Conservation (phyloP, 2,329 filamentous ascomycete species). For the Aspergillus flavus region DNA sequence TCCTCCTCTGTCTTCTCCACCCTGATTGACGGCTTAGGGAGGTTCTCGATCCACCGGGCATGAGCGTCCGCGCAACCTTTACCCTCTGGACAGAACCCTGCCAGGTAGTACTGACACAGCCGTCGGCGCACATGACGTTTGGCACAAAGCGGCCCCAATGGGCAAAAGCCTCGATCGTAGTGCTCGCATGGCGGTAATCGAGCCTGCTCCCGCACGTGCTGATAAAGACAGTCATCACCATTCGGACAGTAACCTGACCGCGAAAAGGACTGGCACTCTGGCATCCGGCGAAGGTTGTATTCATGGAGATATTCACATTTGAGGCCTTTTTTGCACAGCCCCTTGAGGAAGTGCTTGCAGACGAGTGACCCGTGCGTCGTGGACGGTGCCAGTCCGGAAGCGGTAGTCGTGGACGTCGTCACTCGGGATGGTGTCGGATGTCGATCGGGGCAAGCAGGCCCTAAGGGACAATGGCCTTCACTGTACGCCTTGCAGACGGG, state of each 20-base stretch:
- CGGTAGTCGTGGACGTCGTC: slow-evolving; percentile 47
- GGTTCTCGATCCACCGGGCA: slow-evolving; percentile 72
- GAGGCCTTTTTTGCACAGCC: slow-evolving; percentile 96
- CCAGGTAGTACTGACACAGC: slow-evolving; percentile 82
- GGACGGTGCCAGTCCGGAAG: slow-evolving; percentile 43
- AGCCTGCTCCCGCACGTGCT: slow-evolving; percentile 82
- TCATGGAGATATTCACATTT: slow-evolving; percentile 97
- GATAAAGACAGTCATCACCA: slow-evolving; percentile 92
- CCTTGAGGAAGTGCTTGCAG: slow-evolving; percentile 98
- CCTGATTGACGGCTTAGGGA: slow-evolving; percentile 60
- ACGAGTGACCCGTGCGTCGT: slow-evolving; percentile 65
- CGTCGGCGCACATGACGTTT: slow-evolving; percentile 85
- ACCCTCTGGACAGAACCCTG: slow-evolving; percentile 92
- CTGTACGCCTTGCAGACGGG: slow-evolving; percentile 85
- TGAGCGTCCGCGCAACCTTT: slow-evolving; percentile 76
- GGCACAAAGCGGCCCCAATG: slow-evolving; percentile 80
- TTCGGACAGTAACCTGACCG: slow-evolving; percentile 94
- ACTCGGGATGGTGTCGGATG: slow-evolving; percentile 60
- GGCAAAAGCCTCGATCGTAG: slow-evolving; percentile 94
- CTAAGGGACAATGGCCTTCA: slow-evolving; percentile 83
- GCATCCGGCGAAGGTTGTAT: slow-evolving; percentile 97
- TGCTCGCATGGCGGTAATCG: slow-evolving; percentile 81
- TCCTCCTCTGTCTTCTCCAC: slow-evolving; percentile 75
- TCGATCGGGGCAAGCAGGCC: slow-evolving; percentile 80
- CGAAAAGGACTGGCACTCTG: slow-evolving; percentile 95